These are phyloP conservation scores for barrel medic (Medicago truncatula) DNA, from an alignment of 306 rosid species.

Conservation along the genomic window DNA sequence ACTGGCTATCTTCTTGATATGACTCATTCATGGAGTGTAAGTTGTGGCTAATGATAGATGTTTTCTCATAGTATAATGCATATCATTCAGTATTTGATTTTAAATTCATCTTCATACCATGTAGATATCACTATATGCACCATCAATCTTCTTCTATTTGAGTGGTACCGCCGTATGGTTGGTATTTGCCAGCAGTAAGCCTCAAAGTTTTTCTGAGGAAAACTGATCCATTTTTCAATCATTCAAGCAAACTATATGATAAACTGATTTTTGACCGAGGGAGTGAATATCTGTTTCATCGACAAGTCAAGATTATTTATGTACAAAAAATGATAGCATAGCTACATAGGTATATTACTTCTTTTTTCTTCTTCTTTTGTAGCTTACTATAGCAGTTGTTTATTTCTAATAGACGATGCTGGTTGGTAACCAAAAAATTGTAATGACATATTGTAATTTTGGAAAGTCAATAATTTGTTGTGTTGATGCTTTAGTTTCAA, in stretches of 20 bases:
- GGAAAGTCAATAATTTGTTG: constrained; percentile 42
- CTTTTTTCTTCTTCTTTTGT: neutral
- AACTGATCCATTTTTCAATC: constrained; percentile 50
- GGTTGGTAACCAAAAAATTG: constrained; percentile 46
- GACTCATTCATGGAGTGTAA: constrained; percentile 99
- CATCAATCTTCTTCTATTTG: constrained; percentile 96
- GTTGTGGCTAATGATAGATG: constrained; percentile 40
- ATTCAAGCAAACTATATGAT: constrained; percentile 35
- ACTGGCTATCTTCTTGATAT: constrained; percentile 90
- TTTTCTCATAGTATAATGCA: constrained; percentile 10
- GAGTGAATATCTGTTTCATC: constrained; percentile 36
- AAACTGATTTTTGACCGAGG: constrained; percentile 39
- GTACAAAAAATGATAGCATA: constrained; percentile 46
- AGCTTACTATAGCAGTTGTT: constrained; percentile 27
- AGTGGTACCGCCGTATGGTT: constrained; percentile 85
- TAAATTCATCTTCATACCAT: constrained; percentile 36
- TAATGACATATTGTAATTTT: constrained; percentile 28
- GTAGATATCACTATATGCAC: constrained; percentile 87
- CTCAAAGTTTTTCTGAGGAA: constrained; percentile 70
- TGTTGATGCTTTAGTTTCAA: constrained; percentile 20
- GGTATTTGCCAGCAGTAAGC: constrained; percentile 91
- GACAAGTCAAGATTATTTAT: constrained; percentile 24
- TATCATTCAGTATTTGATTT: constrained; percentile 28
- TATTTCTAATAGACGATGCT: constrained; percentile 39
- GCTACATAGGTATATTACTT: constrained; percentile 38